Evolutionary conservation across 768 basidiomycete genomes (phyloP).

Genomic region (Mrakia frigida): DNA sequence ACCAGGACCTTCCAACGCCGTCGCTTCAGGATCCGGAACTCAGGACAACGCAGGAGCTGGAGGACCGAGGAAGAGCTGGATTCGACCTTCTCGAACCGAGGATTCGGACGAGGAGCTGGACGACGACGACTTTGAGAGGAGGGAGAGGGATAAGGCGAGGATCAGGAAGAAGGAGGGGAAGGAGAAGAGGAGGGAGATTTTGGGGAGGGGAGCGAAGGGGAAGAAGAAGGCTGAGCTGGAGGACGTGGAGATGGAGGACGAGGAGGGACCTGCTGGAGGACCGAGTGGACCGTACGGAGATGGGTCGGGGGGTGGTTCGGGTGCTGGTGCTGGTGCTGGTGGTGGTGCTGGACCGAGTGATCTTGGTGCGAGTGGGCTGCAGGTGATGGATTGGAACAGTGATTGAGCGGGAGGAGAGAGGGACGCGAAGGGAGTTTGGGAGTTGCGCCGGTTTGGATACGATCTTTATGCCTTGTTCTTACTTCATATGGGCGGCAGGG

Average conservation of each 20-base stretch:
- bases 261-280: neutral
- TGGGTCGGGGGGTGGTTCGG: neutral
- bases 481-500: neutral
- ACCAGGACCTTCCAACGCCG: too few relatives aligned
- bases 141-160: neutral
- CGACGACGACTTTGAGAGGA: neutral
- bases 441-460: neutral
- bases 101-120: constrained; percentile 3
- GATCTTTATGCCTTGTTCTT: neutral
- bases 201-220: neutral
- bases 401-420: neutral
- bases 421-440: neutral
- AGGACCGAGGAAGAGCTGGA: neutral
- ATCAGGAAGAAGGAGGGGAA: neutral
- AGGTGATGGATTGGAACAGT: constrained; percentile 5
- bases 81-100: neutral
- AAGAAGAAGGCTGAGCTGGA: neutral
- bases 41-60: neutral
- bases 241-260: neutral
- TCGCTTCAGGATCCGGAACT: too few relatives aligned
- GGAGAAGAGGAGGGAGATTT: neutral
- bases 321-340: neutral
- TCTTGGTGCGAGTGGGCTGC: neutral
- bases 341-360: neutral
- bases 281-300: neutral